Percentiles rank a stretch among this genome's conserved stretches.
Evolutionary conservation across 1,284 basidiomycete genomes (phyloP).

Genomic region (Puccinia hordei): DNA sequence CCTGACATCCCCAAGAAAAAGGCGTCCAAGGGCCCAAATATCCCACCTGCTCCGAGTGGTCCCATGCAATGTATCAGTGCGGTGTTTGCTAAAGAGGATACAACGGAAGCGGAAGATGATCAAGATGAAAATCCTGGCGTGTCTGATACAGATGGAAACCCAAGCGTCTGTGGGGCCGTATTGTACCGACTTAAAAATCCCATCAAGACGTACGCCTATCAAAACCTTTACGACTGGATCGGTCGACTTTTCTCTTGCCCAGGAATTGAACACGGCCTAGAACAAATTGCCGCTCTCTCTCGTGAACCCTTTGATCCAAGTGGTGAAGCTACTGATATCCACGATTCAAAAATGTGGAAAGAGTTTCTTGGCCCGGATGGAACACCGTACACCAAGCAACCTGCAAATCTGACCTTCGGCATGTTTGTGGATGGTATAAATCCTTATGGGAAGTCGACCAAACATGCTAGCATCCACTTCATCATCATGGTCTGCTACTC

Average conservation of each 20-base stretch:
- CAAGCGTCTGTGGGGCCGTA: neutral
- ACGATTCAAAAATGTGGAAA: constrained; percentile 34
- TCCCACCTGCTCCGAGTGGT: neutral
- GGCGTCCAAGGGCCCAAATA: neutral
- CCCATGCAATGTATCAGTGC: constrained; percentile 10
- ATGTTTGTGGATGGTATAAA: constrained; percentile 46
- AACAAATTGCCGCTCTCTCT: neutral
- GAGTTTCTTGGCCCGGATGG: constrained; percentile 34
- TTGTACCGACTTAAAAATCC: constrained; percentile 10
- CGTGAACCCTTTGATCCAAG: neutral
- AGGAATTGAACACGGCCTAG: constrained; percentile 11
- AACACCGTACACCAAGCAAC: constrained; percentile 2
- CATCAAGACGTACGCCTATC: constrained; percentile 27
- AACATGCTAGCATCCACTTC: constrained; percentile 21
- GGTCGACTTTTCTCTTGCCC: constrained; percentile 28
- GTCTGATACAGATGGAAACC: neutral
- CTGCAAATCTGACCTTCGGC: constrained; percentile 36
- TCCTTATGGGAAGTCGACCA: constrained; percentile 12
- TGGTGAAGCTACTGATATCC: constrained; percentile 14
- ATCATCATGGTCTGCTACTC: constrained; percentile 20
- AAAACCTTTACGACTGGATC: constrained; percentile 39
- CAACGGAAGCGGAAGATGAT: no score
- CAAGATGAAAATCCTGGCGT: neutral
- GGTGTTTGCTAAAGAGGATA: neutral
- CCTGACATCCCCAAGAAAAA: constrained; percentile 3